These are phyloP conservation scores for Haplosporangium gracile DNA, from an alignment of 192 early-diverging fungal species.

Conservation along the genomic window DNA sequence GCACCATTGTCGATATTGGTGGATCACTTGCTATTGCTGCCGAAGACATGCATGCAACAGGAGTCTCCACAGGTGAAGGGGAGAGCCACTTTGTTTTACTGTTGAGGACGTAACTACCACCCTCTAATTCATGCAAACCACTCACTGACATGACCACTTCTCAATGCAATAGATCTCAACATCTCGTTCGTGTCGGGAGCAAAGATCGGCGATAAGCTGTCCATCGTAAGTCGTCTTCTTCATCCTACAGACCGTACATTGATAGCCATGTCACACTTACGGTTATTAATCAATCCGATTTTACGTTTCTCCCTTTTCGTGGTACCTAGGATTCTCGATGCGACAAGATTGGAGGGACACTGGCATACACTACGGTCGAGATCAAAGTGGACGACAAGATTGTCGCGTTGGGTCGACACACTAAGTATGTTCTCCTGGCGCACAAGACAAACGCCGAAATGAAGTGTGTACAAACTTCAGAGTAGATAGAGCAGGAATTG, in stretches of 20 bases:
- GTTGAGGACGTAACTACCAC: background rate
- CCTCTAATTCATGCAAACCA: background rate
- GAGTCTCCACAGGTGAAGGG: slow-evolving; percentile 61
- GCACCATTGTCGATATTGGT: slow-evolving; percentile 66
- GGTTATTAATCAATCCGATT: background rate
- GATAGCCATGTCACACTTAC: background rate
- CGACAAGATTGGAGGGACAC: slow-evolving; percentile 65
- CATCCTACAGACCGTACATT: background rate
- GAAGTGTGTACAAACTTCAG: background rate
- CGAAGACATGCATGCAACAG: slow-evolving; percentile 64
- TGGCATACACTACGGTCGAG: slow-evolving; percentile 66
- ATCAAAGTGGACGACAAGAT: slow-evolving; percentile 55
- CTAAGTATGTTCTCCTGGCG: slow-evolving; percentile 64
- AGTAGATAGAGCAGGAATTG: background rate
- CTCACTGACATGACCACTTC: background rate
- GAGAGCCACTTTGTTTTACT: background rate
- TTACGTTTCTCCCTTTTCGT: background rate
- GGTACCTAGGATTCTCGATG: slow-evolving; percentile 57
- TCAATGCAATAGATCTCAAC: slow-evolving; percentile 58
- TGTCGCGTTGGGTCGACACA: slow-evolving; percentile 67
- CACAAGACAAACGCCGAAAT: slow-evolving; percentile 34
- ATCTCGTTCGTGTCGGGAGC: slow-evolving; percentile 65
- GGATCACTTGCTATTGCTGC: slow-evolving; percentile 69
- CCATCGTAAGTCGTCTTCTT: slow-evolving; percentile 45
- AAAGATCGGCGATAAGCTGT: slow-evolving; percentile 59